A percentile compares a stretch with the other conserved stretches of the same genome.
These are phyloP conservation scores for Apiospora kogelbergensis DNA, from an alignment of 2,329 filamentous ascomycete species.

Conservation along the genomic window DNA sequence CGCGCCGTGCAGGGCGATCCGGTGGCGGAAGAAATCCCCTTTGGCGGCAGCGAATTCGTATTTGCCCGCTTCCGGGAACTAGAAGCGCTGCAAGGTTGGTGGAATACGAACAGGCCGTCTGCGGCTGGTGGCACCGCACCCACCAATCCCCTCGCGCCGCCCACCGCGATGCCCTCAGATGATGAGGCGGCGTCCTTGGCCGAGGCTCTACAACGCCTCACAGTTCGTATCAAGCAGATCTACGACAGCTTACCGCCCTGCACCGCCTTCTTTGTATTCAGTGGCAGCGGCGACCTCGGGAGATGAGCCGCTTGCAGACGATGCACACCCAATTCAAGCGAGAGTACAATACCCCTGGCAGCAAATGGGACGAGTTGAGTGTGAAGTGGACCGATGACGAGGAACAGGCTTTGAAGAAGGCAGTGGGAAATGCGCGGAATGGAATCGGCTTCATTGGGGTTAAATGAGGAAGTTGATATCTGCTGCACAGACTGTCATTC, in stretches of 20 bases:
- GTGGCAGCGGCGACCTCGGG: constrained; percentile 66
- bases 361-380: constrained; percentile 65
- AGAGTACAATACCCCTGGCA: constrained; percentile 63
- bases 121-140: constrained; percentile 33
- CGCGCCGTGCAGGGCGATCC: constrained; percentile 60
- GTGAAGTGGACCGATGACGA: constrained; percentile 69
- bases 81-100: constrained; percentile 66
- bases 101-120: constrained; percentile 58
- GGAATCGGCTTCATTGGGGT: constrained; percentile 66
- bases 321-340: constrained; percentile 61
- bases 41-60: constrained; percentile 64
- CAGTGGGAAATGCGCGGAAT: constrained; percentile 56
- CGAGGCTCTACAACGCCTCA: constrained; percentile 44
- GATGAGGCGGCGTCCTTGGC: constrained; percentile 39
- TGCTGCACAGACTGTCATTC: not conserved
- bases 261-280: constrained; percentile 64
- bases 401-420: constrained; percentile 60
- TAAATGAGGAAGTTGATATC: constrained; percentile 47
- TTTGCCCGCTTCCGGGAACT: constrained; percentile 67
- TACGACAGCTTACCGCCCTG: constrained; percentile 61
- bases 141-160: constrained; percentile 30
- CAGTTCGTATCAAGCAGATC: constrained; percentile 53
- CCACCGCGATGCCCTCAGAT: constrained; percentile 21
- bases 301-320: constrained; percentile 62
- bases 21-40: constrained; percentile 56